Evolutionary conservation across 2,329 filamentous ascomycete genomes (phyloP), one percentile per base, ranked within the genome.

Genomic region (Neurospora crassa): DNA sequence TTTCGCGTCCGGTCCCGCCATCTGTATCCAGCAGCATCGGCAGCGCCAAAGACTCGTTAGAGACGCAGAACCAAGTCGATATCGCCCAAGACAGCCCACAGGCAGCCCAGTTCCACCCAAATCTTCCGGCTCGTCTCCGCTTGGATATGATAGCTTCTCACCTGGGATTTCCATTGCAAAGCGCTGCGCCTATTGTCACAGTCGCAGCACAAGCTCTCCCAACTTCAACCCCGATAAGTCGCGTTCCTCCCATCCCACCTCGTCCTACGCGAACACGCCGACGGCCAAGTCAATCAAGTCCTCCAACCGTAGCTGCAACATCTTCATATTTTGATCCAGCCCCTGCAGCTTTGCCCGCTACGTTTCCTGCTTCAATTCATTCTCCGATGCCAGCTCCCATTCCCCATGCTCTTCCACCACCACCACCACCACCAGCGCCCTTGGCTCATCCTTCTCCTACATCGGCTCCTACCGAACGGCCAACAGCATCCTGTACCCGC

Each of bases 191-290:
- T 18, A 16, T 6, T 11, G 6, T 34, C 1, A 1, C 14, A 11
- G 14, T 34, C 3, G 1, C 24, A 14, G 4, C 16, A 63, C 29
- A 63, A 16, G 3, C 7, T 63, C 29, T 11, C 2, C 14, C 53
- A 11, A 0, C 3, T 34, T 1, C 53, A 37, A 5, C 29, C 34
- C 1, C 8, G 0, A 1, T 2, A 6, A 11, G 2, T 63, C 53
- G 53, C 18, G 53, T 63, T 18, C 53, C 53, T 11, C 53, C 53
- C 3, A 63, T 63, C 16, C 53, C 53, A 18, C 24, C 53, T 8
- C 53, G 53, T 34, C 53, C 53, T 29, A 37, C 29, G 7, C 53
- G 53, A 3, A 8, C 2, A 24, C 53, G 53, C 1, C 1, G 0
- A 63, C 24, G 29, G 0, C 24, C 24, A 4, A 1, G 14, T 63